phyloP scores from a whole-genome alignment of 2,329 filamentous ascomycete genomes.

The Xylariaceae sp. region DNA sequence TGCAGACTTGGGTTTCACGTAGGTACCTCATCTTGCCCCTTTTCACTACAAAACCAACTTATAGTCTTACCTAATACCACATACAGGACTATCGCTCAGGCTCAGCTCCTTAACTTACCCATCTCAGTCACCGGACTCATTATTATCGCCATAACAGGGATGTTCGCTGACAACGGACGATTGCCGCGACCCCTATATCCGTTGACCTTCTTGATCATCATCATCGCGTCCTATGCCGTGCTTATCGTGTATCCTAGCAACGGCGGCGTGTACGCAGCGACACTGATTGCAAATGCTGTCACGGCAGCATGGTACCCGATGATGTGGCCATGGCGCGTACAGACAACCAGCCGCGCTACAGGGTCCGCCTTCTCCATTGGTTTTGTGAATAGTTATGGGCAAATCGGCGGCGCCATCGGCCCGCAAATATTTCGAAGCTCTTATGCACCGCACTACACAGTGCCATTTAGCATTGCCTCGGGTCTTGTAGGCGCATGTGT shows the following conservation, averaged over 20 bases:
- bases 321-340: conserved; percentile 60
- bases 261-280: conserved; percentile 54
- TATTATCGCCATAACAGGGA: conserved; percentile 50
- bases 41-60: neutral
- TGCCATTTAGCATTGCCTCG: conserved; percentile 52
- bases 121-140: conserved; percentile 49
- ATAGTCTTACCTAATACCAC: neutral
- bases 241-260: conserved; percentile 52
- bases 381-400: conserved; percentile 57
- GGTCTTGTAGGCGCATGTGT: conserved; percentile 50
- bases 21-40: conserved; percentile 17
- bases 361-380: conserved; percentile 57
- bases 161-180: conserved; percentile 49
- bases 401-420: conserved; percentile 55
- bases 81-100: conserved; percentile 49
- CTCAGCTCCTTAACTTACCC: conserved; percentile 57
- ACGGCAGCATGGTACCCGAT: conserved; percentile 52
- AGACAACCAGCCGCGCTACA: conserved; percentile 52
- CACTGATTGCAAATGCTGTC: conserved; percentile 50
- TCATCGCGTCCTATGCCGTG: conserved; percentile 52
- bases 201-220: conserved; percentile 49
- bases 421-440: conserved; percentile 53
- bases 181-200: conserved; percentile 52
- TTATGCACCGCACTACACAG: conserved; percentile 53
- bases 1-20: conserved; percentile 50